Evolutionary conservation across 2,329 filamentous ascomycete species (phyloP).

Genomic region (Macrophomina pseudophaseolina): DNA sequence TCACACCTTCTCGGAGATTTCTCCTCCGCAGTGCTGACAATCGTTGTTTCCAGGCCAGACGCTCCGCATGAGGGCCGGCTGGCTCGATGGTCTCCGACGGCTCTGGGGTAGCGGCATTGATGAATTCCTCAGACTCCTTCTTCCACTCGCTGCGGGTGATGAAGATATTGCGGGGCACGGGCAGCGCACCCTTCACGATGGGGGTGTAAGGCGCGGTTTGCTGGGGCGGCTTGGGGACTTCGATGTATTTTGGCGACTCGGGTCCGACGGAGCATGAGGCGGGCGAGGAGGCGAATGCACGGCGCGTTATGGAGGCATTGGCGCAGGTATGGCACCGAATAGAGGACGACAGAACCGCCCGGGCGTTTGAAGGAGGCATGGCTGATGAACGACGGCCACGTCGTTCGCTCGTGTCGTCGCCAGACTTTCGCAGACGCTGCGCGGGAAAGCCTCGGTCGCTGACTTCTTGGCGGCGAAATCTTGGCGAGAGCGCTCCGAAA

Average conservation of each 20-base stretch:
- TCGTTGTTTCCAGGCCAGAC: conserved; percentile 69
- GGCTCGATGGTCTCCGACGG: conserved; percentile 50
- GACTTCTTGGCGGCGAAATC: conserved; percentile 23
- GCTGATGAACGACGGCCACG: neutral
- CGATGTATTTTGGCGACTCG: conserved; percentile 86
- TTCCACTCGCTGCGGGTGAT: conserved; percentile 40
- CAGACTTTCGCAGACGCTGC: conserved; percentile 21
- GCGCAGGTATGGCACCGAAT: conserved; percentile 16
- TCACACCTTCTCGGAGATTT: conserved; percentile 74
- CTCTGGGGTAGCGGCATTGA: conserved; percentile 63
- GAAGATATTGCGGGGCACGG: conserved; percentile 83
- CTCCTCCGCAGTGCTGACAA: conserved; percentile 74
- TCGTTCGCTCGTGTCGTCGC: conserved; percentile 11
- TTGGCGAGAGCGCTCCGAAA: conserved; percentile 21
- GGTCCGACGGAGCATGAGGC: conserved; percentile 50
- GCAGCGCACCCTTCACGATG: conserved; percentile 75
- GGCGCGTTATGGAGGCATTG: conserved; percentile 15
- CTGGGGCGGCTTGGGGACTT: conserved; percentile 78
- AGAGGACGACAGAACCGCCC: conserved; percentile 13
- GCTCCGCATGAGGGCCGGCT: conserved; percentile 51
- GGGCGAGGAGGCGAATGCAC: conserved; percentile 46
- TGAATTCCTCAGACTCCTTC: conserved; percentile 67
- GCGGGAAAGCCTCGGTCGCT: conserved; percentile 3
- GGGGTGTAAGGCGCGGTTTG: conserved; percentile 59
- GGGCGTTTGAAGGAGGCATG: conserved; percentile 22